These are phyloP conservation scores for Spatholobus suberectus DNA, from an alignment of 306 rosid genomes.

Conservation along the genomic window DNA sequence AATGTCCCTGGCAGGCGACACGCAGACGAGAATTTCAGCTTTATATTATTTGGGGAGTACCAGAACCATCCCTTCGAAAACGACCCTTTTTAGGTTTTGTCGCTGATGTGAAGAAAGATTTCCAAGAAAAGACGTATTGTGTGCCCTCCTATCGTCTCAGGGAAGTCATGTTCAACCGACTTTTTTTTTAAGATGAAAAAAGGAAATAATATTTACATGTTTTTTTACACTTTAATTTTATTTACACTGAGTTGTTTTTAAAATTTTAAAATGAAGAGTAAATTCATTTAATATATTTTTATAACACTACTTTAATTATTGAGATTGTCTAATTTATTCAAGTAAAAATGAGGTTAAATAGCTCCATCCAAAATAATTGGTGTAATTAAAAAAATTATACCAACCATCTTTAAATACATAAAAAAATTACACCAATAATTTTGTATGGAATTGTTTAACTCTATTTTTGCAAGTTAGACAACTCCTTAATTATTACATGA, in stretches of 20 bases:
- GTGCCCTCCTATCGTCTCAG: slow-evolving; percentile 47
- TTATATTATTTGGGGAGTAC: background rate
- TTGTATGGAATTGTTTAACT: no score
- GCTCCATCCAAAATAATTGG: no score
- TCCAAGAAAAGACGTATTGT: slow-evolving; percentile 42
- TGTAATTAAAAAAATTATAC: no score
- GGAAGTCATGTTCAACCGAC: slow-evolving; percentile 23
- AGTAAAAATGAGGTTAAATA: no score
- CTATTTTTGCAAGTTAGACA: no score
- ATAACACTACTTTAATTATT: no score
- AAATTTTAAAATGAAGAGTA: background rate
- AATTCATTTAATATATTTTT: no score
- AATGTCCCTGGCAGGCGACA: slow-evolving; percentile 16
- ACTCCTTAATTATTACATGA: no score
- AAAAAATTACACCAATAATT: no score
- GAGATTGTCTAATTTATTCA: no score
- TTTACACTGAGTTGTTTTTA: background rate
- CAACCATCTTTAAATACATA: no score
- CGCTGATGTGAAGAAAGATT: slow-evolving; percentile 38
- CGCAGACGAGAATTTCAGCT: slow-evolving; percentile 59
- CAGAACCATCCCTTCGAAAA: slow-evolving; percentile 40
- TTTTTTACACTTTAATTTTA: background rate
- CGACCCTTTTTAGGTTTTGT: slow-evolving; percentile 46
- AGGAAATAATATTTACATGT: background rate
- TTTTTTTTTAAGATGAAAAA: background rate